Percentiles rank a stretch among this genome's conserved stretches.
phyloP scores from a whole-genome alignment of 495 filamentous ascomycete genomes.

The Talaromyces trachyspermus region DNA sequence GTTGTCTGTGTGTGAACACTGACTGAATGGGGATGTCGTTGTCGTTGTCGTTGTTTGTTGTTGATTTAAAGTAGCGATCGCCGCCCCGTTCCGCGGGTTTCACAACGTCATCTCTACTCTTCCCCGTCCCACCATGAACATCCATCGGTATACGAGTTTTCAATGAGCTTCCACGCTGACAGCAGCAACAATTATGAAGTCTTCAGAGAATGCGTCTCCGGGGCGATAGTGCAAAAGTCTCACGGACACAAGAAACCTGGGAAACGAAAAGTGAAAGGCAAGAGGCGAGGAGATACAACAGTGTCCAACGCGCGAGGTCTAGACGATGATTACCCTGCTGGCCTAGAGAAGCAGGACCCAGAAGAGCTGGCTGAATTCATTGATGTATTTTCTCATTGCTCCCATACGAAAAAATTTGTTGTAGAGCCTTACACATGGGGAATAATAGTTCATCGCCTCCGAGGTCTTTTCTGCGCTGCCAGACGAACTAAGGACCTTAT shows the following conservation, averaged over 20 bases:
- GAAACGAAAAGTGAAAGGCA: constrained; percentile 30
- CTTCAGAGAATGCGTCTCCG: constrained; percentile 62
- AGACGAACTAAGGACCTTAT: constrained; percentile 47
- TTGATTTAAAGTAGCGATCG: background rate
- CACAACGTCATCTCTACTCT: background rate
- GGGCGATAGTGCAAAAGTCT: constrained; percentile 48
- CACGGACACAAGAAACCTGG: constrained; percentile 30
- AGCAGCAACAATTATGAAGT: constrained; percentile 53
- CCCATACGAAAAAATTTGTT: background rate
- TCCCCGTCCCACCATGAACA: background rate
- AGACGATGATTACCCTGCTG: constrained; percentile 9
- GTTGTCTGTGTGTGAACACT: background rate
- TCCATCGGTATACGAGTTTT: background rate
- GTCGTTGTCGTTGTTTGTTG: background rate
- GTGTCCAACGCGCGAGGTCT: constrained; percentile 24
- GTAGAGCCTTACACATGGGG: background rate
- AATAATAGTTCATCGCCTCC: constrained; percentile 56
- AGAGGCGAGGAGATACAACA: constrained; percentile 25
- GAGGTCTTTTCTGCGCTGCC: constrained; percentile 63
- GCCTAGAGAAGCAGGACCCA: constrained; percentile 33
- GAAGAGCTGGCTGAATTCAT: constrained; percentile 72
- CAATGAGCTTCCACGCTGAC: constrained; percentile 20
- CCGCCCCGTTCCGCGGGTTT: background rate
- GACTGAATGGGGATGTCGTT: background rate
- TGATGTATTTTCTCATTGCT: constrained; percentile 34